Evolutionary conservation across 345 rosid genomes (phyloP).

Genomic region (Populus deltoides): DNA sequence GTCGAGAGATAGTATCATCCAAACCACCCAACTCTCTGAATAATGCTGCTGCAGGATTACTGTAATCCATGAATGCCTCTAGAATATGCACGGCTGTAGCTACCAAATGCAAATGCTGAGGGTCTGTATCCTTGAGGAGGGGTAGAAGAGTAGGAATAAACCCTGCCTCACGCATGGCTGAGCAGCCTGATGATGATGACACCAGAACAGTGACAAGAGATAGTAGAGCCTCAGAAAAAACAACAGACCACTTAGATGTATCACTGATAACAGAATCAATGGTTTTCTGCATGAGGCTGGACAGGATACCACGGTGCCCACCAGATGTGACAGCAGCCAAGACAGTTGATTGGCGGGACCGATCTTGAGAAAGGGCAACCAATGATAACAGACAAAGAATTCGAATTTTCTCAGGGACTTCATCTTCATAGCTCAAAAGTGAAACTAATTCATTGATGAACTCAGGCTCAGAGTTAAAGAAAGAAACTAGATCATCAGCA

Average conservation of each 20-base stretch:
- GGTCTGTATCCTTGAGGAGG: constrained; percentile 88
- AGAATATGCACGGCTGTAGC: constrained; percentile 81
- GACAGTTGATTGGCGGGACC: constrained; percentile 78
- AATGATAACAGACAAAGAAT: constrained; percentile 69
- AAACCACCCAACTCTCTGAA: constrained; percentile 96
- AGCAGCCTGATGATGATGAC: constrained; percentile 85
- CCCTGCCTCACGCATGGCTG: constrained; percentile 95
- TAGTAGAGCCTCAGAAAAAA: constrained; percentile 81
- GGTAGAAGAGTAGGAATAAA: constrained; percentile 88
- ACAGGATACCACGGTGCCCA: constrained; percentile 82
- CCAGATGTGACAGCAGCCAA: constrained; percentile 89
- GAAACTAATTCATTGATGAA: constrained; percentile 84
- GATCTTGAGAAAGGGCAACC: constrained; percentile 92
- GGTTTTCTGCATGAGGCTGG: constrained; percentile 88
- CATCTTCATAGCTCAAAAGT: constrained; percentile 73
- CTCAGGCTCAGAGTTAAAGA: constrained; percentile 90
- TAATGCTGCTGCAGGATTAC: constrained; percentile 88
- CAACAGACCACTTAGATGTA: constrained; percentile 72
- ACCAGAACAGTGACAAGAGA: constrained; percentile 89
- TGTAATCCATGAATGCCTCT: constrained; percentile 93
- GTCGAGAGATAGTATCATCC: constrained; percentile 83
- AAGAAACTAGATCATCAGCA: constrained; percentile 71
- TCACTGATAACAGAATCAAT: constrained; percentile 71
- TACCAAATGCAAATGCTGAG: constrained; percentile 90
- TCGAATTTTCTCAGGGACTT: constrained; percentile 83